These are phyloP conservation scores for Aphanomyces stellatus DNA, from an alignment of 352 stramenopile genomes.

Conservation along the genomic window DNA sequence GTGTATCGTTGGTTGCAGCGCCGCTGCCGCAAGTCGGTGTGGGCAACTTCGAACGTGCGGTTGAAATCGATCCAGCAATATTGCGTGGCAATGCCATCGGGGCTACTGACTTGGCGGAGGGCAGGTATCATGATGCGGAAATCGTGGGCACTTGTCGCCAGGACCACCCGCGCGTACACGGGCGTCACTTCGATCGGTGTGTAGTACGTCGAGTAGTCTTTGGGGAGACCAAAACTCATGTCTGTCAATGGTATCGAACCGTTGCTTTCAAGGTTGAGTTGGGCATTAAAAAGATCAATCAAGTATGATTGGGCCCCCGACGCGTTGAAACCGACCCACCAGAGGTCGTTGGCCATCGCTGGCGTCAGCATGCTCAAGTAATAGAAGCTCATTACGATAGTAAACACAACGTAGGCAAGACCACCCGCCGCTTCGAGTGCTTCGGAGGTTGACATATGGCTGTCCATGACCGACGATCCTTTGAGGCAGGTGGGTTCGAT, in stretches of 20 bases:
- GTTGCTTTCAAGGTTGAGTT: neutral
- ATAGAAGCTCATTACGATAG: neutral
- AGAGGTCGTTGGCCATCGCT: neutral
- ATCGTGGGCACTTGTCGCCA: neutral
- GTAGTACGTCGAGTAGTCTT: neutral
- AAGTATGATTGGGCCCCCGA: neutral
- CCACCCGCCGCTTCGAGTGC: neutral
- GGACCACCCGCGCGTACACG: neutral
- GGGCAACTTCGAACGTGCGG: neutral
- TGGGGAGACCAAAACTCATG: neutral
- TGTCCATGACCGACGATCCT: neutral
- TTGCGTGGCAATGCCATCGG: neutral
- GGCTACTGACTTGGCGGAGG: neutral
- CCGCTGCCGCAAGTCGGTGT: neutral
- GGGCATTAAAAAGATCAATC: neutral
- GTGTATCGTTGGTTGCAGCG: neutral
- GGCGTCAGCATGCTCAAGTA: neutral
- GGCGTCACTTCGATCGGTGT: neutral
- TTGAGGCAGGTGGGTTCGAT: neutral
- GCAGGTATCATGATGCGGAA: neutral
- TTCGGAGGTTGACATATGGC: neutral
- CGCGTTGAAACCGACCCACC: neutral
- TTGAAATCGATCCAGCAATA: constrained; percentile 14
- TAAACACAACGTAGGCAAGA: neutral
- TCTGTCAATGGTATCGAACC: no score